Evolutionary conservation across 306 rosid genomes (phyloP).

Genomic region (Pyrus betulifolia): DNA sequence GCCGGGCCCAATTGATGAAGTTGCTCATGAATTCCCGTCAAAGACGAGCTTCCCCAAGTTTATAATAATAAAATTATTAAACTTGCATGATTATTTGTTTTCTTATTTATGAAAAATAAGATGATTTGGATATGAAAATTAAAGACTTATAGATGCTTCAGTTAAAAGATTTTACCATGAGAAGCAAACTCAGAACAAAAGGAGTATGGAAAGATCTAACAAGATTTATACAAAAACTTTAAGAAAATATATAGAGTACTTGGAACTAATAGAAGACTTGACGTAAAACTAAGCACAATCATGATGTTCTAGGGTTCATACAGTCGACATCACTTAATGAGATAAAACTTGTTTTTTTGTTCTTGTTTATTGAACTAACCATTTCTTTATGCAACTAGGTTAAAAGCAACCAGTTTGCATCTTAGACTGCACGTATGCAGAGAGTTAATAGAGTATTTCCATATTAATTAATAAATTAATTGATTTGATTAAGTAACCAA

Average conservation of each 20-base stretch:
- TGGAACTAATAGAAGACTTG: too few relatives aligned
- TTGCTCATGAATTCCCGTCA: background rate
- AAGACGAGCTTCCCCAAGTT: background rate
- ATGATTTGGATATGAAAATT: fast-evolving
- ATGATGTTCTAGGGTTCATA: too few relatives aligned
- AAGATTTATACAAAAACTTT: too few relatives aligned
- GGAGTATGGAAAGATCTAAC: too few relatives aligned
- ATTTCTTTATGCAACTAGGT: too few relatives aligned
- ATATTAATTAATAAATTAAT: background rate
- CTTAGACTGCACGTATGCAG: background rate
- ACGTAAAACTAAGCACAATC: too few relatives aligned
- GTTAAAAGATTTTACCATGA: too few relatives aligned
- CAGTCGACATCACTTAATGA: too few relatives aligned
- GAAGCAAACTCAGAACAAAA: too few relatives aligned
- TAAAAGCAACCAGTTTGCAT: background rate
- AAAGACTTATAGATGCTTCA: fast-evolving
- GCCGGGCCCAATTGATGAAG: background rate
- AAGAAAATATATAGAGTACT: too few relatives aligned
- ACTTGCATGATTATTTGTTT: background rate
- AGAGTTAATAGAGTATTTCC: background rate
- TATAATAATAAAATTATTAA: background rate
- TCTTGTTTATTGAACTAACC: too few relatives aligned
- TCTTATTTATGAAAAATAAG: background rate
- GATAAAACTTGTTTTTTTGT: too few relatives aligned
- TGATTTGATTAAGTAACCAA: background rate